Evolutionary conservation across 106 monocot genomes (phyloP).

Genomic region (Acorus gramineus): DNA sequence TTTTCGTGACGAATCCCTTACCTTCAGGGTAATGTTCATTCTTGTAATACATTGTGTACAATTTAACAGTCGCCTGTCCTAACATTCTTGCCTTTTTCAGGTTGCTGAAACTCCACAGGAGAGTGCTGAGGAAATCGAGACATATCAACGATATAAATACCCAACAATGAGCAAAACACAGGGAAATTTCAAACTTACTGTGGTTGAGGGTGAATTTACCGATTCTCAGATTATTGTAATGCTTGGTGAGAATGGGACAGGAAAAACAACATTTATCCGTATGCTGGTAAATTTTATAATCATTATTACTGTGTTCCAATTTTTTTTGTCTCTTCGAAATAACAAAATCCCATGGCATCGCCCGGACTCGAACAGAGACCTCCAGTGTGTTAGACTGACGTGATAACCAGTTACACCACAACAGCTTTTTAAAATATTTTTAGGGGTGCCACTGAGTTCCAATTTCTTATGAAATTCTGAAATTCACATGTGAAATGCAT

Average conservation of each 20-base stretch:
- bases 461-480: no score
- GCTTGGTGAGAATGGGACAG: slow-evolving; percentile 99
- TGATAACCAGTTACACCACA: slow-evolving; percentile 65
- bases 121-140: slow-evolving; percentile 88
- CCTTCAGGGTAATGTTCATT: slow-evolving; percentile 50
- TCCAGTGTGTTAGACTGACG: slow-evolving; percentile 70
- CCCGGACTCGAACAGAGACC: slow-evolving; percentile 58
- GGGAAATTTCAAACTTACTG: slow-evolving; percentile 82
- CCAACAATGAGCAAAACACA: slow-evolving; percentile 91
- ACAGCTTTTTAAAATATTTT: slow-evolving; percentile 5
- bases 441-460: no score
- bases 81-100: slow-evolving; percentile 23
- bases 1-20: slow-evolving; percentile 92
- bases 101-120: slow-evolving; percentile 97
- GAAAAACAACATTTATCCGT: slow-evolving; percentile 97
- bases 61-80: no score
- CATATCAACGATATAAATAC: slow-evolving; percentile 90
- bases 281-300: slow-evolving; percentile 65
- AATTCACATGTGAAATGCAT: no score
- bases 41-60: no score
- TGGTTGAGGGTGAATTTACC: slow-evolving; percentile 88
- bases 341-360: not conserved
- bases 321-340: not conserved
- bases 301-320: not conserved
- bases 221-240: slow-evolving; percentile 99